Evolutionary conservation across 352 stramenopile genomes (phyloP).

Genomic region (Pythium aphanidermatum): DNA sequence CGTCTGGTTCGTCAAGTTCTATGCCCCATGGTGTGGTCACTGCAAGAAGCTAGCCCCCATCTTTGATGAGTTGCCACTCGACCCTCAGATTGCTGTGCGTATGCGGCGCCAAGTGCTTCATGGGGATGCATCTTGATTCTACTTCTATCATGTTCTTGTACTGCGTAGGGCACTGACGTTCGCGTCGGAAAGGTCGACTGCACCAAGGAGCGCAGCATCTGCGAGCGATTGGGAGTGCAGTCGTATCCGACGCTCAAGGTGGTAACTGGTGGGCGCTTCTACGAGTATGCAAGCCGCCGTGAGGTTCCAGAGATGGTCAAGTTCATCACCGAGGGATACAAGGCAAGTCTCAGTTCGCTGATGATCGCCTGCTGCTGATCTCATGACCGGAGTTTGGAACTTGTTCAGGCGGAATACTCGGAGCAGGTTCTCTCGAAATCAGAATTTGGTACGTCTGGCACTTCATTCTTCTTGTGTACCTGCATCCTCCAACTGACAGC

Average conservation of each 20-base stretch:
- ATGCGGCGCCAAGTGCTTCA: background rate
- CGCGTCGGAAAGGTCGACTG: conserved; percentile 73
- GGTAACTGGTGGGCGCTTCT: conserved; percentile 45
- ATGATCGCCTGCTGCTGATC: background rate
- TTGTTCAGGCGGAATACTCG: conserved; percentile 30
- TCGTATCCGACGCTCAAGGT: conserved; percentile 84
- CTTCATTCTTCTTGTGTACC: background rate
- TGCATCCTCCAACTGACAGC: background rate
- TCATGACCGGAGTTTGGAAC: too few species aligned
- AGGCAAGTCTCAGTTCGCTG: conserved; percentile 26
- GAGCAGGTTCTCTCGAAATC: conserved; percentile 47
- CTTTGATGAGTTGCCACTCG: conserved; percentile 48
- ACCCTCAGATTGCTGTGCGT: conserved; percentile 28
- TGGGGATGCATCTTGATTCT: background rate
- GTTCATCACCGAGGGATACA: conserved; percentile 56
- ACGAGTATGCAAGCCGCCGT: conserved; percentile 64
- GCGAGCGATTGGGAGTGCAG: conserved; percentile 72
- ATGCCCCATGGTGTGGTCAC: conserved; percentile 80
- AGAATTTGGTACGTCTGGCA: conserved; percentile 42
- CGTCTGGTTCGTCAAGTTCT: conserved; percentile 83
- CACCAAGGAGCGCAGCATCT: conserved; percentile 63
- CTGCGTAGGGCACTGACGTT: conserved; percentile 24
- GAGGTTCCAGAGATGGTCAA: conserved; percentile 47
- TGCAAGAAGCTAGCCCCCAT: conserved; percentile 74
- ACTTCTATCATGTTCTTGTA: background rate